phyloP scores from a whole-genome alignment of 495 filamentous ascomycete species.

The Trichoderma gamsii region DNA sequence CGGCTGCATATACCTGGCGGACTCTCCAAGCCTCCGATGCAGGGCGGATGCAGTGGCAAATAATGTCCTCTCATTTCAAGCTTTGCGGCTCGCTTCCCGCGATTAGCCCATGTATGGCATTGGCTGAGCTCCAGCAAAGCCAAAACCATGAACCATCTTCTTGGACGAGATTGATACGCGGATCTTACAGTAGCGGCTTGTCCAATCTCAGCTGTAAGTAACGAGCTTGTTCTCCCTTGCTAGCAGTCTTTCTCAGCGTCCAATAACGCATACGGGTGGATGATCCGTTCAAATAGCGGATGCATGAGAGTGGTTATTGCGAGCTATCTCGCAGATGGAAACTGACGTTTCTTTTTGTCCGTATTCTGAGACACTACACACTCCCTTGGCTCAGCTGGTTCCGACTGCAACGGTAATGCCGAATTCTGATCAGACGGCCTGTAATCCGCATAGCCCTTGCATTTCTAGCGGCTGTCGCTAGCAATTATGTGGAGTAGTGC shows the following conservation, averaged over 20 bases:
- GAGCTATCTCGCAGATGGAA: not conserved
- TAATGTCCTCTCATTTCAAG: not conserved
- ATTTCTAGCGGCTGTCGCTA: not conserved
- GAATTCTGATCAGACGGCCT: not conserved
- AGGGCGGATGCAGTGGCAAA: not conserved
- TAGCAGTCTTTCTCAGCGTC: not conserved
- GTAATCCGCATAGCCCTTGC: not conserved
- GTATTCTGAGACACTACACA: not conserved
- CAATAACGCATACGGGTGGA: not conserved
- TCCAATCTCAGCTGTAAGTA: not conserved
- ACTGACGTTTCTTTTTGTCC: not conserved
- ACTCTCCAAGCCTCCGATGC: not conserved
- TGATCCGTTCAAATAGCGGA: not conserved
- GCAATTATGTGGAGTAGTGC: not conserved
- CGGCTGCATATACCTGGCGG: not conserved
- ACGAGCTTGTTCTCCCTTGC: not conserved
- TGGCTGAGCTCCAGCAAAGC: not conserved
- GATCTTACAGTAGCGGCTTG: not conserved
- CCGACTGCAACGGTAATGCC: not conserved
- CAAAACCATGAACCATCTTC: not conserved
- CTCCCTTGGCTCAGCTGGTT: conserved; percentile 1
- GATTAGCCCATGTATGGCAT: not conserved
- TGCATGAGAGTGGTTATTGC: not conserved
- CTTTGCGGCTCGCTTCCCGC: not conserved
- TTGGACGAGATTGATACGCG: not conserved